Percentiles rank a stretch among this genome's conserved stretches.
Evolutionary conservation across 495 filamentous ascomycete species (phyloP).

Genomic region (Lindgomyces ingoldianus): DNA sequence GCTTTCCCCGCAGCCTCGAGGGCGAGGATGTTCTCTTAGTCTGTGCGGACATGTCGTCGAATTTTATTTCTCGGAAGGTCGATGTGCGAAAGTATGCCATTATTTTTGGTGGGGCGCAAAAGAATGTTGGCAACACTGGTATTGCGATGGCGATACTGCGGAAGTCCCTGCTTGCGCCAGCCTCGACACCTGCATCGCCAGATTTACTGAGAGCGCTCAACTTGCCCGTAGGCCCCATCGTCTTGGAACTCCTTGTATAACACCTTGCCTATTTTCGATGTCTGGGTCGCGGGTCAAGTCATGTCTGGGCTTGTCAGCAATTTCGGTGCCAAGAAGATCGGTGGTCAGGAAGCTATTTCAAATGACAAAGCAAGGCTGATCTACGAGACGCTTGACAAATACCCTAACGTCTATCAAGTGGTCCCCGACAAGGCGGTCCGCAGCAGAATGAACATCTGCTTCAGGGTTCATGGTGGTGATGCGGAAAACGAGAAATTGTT

Average conservation of each 20-base stretch:
- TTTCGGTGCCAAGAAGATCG: slow-evolving; percentile 64
- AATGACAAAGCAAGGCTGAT: slow-evolving; percentile 70
- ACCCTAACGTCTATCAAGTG: slow-evolving; percentile 67
- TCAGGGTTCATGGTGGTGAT: slow-evolving; percentile 67
- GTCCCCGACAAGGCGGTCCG: slow-evolving; percentile 72
- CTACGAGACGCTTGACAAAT: slow-evolving; percentile 72
- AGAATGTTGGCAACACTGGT: slow-evolving; percentile 85
- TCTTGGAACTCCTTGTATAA: slow-evolving; percentile 90
- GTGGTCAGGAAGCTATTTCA: slow-evolving; percentile 68
- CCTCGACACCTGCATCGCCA: slow-evolving; percentile 57
- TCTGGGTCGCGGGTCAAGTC: slow-evolving; percentile 85
- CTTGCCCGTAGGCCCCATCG: slow-evolving; percentile 71
- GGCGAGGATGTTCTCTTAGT: slow-evolving; percentile 62
- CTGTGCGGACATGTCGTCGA: slow-evolving; percentile 85
- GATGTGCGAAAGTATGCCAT: slow-evolving; percentile 71
- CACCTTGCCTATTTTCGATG: slow-evolving; percentile 90
- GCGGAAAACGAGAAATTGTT: slow-evolving; percentile 73
- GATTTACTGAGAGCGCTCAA: slow-evolving; percentile 71
- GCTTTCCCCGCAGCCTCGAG: slow-evolving; percentile 66
- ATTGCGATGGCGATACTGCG: slow-evolving; percentile 80
- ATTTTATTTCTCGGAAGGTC: slow-evolving; percentile 65
- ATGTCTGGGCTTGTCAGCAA: slow-evolving; percentile 65
- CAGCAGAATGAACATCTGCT: slow-evolving; percentile 91
- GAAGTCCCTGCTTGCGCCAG: slow-evolving; percentile 71
- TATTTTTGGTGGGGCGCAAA: slow-evolving; percentile 83